Conservation (phyloP, 1,284 basidiomycete species). For the Microbotryum saponariae region DNA sequence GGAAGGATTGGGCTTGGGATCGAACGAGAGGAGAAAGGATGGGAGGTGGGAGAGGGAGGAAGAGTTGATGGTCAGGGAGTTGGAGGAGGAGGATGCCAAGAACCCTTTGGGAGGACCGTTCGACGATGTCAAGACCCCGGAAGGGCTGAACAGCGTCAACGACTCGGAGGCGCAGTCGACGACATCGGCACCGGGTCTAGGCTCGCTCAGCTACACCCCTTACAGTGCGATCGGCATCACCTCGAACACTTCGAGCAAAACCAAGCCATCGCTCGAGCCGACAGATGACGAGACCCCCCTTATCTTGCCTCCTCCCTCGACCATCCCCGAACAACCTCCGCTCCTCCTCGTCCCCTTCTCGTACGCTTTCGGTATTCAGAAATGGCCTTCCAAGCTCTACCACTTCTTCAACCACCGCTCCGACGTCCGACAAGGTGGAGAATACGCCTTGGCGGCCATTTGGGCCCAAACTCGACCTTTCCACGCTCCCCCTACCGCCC, state of each 20-base stretch:
- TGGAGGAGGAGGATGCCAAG: constrained; percentile 62
- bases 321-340: constrained; percentile 69
- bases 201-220: constrained; percentile 5
- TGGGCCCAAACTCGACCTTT: constrained; percentile 60
- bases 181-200: too few species aligned
- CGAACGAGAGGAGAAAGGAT: constrained; percentile 30
- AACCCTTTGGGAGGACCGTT: constrained; percentile 40
- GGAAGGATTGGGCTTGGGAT: constrained; percentile 31
- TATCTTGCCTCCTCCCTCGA: constrained; percentile 49
- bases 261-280: constrained; percentile 13
- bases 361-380: constrained; percentile 75
- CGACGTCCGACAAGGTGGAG: constrained; percentile 67
- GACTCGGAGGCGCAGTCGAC: background rate
- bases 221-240: constrained; percentile 3
- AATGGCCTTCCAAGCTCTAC: constrained; percentile 82
- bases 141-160: constrained; percentile 9
- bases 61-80: constrained; percentile 44
- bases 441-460: constrained; percentile 71
- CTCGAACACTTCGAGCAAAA: constrained; percentile 1
- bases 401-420: constrained; percentile 87
- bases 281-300: constrained; percentile 31
- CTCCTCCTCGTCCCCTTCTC: constrained; percentile 80
- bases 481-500: constrained; percentile 28
- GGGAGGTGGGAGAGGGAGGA: constrained; percentile 56
- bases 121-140: constrained; percentile 25